Conservation (phyloP, 345 rosid species). For the Cardamine chenopodiifolia region DNA sequence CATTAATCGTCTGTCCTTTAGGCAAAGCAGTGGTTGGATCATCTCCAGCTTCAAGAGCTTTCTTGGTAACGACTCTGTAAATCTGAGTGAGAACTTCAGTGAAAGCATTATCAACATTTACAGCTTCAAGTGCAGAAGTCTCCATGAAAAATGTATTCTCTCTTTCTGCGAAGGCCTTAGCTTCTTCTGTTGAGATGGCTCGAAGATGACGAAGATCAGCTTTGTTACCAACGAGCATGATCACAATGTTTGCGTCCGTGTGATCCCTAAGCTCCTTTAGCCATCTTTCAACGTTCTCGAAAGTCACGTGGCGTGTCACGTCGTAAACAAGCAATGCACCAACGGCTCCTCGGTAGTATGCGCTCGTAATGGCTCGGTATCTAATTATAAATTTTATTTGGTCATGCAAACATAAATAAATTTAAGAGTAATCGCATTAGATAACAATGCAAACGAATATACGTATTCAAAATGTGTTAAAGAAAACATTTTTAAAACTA, state of each 20-base stretch:
- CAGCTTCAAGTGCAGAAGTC: slow-evolving; percentile 84
- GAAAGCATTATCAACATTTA: slow-evolving; percentile 81
- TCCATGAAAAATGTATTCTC: slow-evolving; percentile 84
- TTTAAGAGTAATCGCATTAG: not conserved
- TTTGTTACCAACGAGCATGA: slow-evolving; percentile 94
- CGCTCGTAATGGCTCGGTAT: slow-evolving; percentile 91
- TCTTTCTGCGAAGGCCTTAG: slow-evolving; percentile 65
- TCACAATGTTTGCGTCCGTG: slow-evolving; percentile 80
- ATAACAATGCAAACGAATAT: not conserved
- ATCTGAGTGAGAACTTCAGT: slow-evolving; percentile 83
- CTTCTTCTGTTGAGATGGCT: slow-evolving; percentile 74
- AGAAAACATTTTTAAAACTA: not conserved
- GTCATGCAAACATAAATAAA: not conserved
- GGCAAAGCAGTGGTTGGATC: slow-evolving; percentile 85
- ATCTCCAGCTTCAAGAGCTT: slow-evolving; percentile 79
- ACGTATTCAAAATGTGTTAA: not conserved
- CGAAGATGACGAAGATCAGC: slow-evolving; percentile 85
- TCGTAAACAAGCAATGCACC: slow-evolving; percentile 86
- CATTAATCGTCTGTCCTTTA: slow-evolving; percentile 74
- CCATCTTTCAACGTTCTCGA: slow-evolving; percentile 90
- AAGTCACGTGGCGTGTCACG: slow-evolving; percentile 81
- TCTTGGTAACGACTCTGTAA: slow-evolving; percentile 74
- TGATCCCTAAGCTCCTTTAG: slow-evolving; percentile 86
- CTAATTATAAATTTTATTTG: not conserved
- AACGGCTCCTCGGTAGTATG: slow-evolving; percentile 86